These are phyloP conservation scores for Cystofilobasidium macerans DNA, from an alignment of 768 basidiomycete species.

Conservation along the genomic window DNA sequence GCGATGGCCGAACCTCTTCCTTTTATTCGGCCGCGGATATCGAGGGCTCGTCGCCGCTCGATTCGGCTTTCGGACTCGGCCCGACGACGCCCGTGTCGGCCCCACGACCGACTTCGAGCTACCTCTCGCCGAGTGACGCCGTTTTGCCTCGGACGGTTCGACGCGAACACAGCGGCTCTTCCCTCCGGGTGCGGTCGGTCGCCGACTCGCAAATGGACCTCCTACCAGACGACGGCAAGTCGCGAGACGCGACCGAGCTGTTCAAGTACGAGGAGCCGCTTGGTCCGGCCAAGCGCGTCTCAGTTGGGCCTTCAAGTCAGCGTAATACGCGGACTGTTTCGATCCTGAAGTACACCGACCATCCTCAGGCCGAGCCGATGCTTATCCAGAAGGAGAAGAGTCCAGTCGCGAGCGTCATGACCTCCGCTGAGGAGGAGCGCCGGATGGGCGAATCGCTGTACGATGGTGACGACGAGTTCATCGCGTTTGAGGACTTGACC, in stretches of 20 bases:
- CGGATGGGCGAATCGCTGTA: neutral
- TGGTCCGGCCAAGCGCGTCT: neutral
- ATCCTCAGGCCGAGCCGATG: too few relatives aligned
- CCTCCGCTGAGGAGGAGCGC: neutral
- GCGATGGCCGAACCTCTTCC: neutral
- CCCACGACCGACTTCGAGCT: neutral
- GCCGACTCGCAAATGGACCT: neutral
- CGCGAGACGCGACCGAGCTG: neutral
- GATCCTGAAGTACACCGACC: neutral
- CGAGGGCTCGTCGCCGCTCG: neutral
- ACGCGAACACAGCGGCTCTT: neutral
- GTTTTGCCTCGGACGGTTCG: neutral
- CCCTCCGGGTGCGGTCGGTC: neutral
- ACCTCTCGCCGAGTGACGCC: neutral
- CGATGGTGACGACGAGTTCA: neutral
- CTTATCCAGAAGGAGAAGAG: neutral
- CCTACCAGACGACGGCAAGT: neutral
- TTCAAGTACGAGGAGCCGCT: neutral
- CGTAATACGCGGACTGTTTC: neutral
- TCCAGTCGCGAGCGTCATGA: neutral
- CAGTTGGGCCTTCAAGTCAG: neutral
- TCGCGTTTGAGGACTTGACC: neutral
- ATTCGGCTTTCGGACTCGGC: neutral
- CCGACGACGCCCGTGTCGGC: neutral
- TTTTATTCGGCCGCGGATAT: neutral